These are phyloP conservation scores for Tulasnella sp. DNA, from an alignment of 768 basidiomycete species.

Conservation along the genomic window DNA sequence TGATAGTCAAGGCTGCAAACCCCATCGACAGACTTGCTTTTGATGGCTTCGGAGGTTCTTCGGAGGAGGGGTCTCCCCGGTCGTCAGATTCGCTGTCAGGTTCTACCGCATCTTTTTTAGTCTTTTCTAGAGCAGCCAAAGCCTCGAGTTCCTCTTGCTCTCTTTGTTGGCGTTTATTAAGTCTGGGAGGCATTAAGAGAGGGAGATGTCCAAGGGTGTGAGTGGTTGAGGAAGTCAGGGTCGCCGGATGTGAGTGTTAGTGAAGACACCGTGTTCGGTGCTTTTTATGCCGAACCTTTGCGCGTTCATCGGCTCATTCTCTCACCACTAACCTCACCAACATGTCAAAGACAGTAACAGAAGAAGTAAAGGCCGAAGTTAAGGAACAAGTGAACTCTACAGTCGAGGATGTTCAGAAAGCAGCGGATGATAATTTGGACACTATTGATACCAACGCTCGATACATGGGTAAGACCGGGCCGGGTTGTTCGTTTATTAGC, in stretches of 20 bases:
- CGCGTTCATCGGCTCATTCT: neutral
- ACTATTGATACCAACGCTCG: conserved; percentile 56
- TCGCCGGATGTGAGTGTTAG: neutral
- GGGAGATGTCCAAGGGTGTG: neutral
- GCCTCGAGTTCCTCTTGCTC: conserved; percentile 73
- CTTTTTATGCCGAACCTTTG: neutral
- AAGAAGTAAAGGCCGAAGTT: neutral
- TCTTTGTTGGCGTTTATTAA: conserved; percentile 81
- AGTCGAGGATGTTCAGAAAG: conserved; percentile 43
- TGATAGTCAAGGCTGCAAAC: neutral
- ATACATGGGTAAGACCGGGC: conserved; percentile 13
- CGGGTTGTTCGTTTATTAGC: neutral
- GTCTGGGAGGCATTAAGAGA: conserved; percentile 22
- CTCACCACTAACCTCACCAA: neutral
- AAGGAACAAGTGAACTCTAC: conserved; percentile 28
- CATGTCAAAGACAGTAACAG: conserved; percentile 4
- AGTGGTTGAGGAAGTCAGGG: neutral
- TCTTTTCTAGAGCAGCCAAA: conserved; percentile 24
- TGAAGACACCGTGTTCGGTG: neutral
- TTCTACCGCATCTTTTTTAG: neutral
- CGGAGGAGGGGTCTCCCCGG: neutral
- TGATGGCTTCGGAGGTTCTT: neutral
- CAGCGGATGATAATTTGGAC: conserved; percentile 58
- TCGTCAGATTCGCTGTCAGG: neutral
- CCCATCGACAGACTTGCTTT: neutral